Evolutionary conservation across 495 filamentous ascomycete species (phyloP), one percentile per base, ranked within the genome.

Genomic region (Polyplosphaeria fusca): DNA sequence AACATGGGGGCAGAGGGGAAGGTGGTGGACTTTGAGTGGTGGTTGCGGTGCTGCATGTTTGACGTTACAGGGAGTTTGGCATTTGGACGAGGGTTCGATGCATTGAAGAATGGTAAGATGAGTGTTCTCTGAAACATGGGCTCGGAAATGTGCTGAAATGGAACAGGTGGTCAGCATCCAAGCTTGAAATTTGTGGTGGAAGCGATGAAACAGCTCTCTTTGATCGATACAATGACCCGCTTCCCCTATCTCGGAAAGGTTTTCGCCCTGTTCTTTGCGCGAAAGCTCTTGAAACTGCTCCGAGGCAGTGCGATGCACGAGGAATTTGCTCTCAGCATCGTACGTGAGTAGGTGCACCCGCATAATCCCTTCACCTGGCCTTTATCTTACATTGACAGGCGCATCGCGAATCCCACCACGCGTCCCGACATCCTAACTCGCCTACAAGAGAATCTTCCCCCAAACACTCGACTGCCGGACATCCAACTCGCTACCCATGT

Each of bases 61-160:
- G 49, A 52, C 30, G 12, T 52, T 22, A 52, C 38, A 2, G 49
- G 49, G 7, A 52, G 49, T 52, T 16, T 52, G 12, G 49, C 38
- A 4, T 43, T 52, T 43, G 49, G 49, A 23, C 2, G 37, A 19
- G 30, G 35, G 4, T 52, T 52, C 22, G 38, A 52, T 27, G 49
- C 49, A 25, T 5, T 52, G 3, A 26, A 41, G 20, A 43, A 52
- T 52, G 32, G 47, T 50, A 25, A 47, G 45, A 20, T 7, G 3
- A 35, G 32, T 12, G 3, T 7, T 20, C 12, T 19, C 7, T 35
- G 30, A 35, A 14, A 35, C 30, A 7, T 35, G 14, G 14, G 30
- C 7, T 35, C 7, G 14, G 7, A 35, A 35, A n/a, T 37, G 9
- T 11, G 47, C 47, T 42, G 19, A 42, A 11, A 42, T 9, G 20